Evolutionary conservation across 768 basidiomycete genomes (phyloP), one percentile per base, ranked within the genome.

Genomic region (Amyloporia xantha): DNA sequence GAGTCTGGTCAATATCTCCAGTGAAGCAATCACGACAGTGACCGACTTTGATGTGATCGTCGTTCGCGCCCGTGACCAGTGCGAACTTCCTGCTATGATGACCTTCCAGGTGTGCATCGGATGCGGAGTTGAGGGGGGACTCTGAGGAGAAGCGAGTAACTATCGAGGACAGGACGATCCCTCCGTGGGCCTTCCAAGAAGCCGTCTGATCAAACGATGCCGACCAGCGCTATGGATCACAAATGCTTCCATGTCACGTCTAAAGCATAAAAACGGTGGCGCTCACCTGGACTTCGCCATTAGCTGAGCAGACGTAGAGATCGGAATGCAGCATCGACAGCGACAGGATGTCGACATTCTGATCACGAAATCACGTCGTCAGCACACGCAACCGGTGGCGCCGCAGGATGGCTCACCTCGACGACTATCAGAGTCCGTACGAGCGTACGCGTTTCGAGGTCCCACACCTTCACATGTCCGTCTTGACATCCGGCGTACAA

Each of bases 401-500:
- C 13, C 6, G 15, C 24, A 48, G 12, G 2, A 25, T 30, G 12
- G 41, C 70, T 13, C 41, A 86, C 87, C 71, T 92, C 87, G 55
- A 90, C 83, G 1, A 89, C 84, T 15, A 93, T 84, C 48, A 98
- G 85, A 0, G 84, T 91, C 43, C 95, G 72, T 23, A 98, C 82
- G 30, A 89, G 71, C 0, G 91, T 91, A 54, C 81, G 84, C 0
- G 93, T 95, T 62, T 94, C 92, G 6, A 96, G 67, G 63, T 97
- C 94, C 68, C 90, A 80, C 4, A 97, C 84, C 54, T 86, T 86
- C 57, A 97, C 89, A 56, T 87, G 84, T 2, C 95, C 95, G 54
- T 91, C 92, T 66, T 98, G 95, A 57, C 93, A 88, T 0, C 92
- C 95, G 5, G 91, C 95, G 59, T 86, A 96, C 19, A 97, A 73